These are phyloP conservation scores for Rhodotorula sp. DNA, from an alignment of 1,284 basidiomycete species.

Conservation along the genomic window DNA sequence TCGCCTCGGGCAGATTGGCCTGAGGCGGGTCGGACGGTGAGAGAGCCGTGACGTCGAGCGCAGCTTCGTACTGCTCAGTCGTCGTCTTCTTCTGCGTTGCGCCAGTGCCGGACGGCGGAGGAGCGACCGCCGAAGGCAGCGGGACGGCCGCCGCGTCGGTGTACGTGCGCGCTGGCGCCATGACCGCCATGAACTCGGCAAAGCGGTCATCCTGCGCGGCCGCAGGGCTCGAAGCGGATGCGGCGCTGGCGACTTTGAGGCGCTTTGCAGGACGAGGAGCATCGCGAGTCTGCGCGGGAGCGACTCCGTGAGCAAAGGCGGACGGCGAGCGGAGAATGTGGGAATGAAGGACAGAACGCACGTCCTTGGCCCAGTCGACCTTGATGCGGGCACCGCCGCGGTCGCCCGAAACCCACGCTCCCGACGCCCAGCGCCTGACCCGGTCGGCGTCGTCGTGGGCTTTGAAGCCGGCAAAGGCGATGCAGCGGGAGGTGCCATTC, in stretches of 20 bases:
- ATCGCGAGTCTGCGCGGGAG: slow-evolving; percentile 13
- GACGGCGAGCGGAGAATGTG: not conserved
- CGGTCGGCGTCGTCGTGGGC: slow-evolving; percentile 71
- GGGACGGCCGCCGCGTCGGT: not conserved
- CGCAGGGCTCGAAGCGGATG: not conserved
- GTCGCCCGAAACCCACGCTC: slow-evolving; percentile 63
- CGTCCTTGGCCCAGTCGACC: slow-evolving; percentile 70
- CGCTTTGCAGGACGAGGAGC: slow-evolving; percentile 26
- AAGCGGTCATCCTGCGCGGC: slow-evolving; percentile 15
- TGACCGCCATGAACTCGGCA: slow-evolving; percentile 37
- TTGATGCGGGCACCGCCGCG: slow-evolving; percentile 71
- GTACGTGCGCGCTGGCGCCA: slow-evolving; percentile 16
- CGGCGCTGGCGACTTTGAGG: not conserved
- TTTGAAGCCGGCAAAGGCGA: slow-evolving; percentile 92
- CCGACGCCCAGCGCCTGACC: slow-evolving; percentile 82
- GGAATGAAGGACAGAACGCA: slow-evolving; percentile 52
- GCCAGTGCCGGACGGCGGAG: too few relatives aligned
- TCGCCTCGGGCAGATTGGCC: too few relatives aligned
- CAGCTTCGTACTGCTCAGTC: too few relatives aligned
- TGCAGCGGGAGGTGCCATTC: slow-evolving; percentile 78
- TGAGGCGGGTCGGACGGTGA: too few relatives aligned
- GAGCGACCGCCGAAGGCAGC: not conserved
- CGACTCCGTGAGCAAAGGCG: not conserved
- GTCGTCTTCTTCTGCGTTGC: not conserved
- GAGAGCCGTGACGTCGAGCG: too few relatives aligned